A percentile compares a stretch with the other conserved stretches of the same genome.
These are phyloP conservation scores for Phytopythium chamaehyphon DNA, from an alignment of 352 stramenopile species.

Conservation along the genomic window DNA sequence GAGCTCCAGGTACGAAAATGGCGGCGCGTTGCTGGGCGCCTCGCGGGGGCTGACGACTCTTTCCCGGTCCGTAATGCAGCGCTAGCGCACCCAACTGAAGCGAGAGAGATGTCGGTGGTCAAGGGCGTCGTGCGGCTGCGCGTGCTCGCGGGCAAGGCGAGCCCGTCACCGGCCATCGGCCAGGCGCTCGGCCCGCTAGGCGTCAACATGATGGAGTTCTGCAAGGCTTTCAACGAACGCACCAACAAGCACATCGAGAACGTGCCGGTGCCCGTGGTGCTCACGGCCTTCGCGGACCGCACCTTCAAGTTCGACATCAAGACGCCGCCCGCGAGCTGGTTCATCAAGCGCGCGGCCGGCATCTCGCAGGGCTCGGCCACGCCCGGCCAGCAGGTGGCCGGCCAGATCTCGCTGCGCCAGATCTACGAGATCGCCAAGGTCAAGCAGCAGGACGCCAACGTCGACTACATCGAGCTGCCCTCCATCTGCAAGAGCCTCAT, in stretches of 20 bases:
- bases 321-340: conserved; percentile 93
- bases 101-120: conserved; percentile 31
- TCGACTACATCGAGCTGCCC: conserved; percentile 90
- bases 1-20: too few relatives aligned
- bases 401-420: conserved; percentile 90
- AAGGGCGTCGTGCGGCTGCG: conserved; percentile 86
- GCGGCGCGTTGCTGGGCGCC: background rate
- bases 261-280: conserved; percentile 90
- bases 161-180: conserved; percentile 84
- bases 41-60: background rate
- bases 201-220: conserved; percentile 99
- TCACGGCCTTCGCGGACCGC: conserved; percentile 92
- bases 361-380: conserved; percentile 76
- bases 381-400: conserved; percentile 70
- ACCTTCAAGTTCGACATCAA: conserved; percentile 97
- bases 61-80: background rate
- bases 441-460: conserved; percentile 94
- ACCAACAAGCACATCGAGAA: conserved; percentile 91
- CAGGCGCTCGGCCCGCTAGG: conserved; percentile 94
- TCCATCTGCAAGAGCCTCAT: conserved; percentile 92
- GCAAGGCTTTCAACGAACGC: conserved; percentile 98
- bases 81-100: background rate
- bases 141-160: conserved; percentile 80
- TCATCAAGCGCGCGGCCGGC: conserved; percentile 90
- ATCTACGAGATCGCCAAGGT: conserved; percentile 98